Conservation (phyloP, 1,284 basidiomycete genomes). For the Rhodotorula sp. region DNA sequence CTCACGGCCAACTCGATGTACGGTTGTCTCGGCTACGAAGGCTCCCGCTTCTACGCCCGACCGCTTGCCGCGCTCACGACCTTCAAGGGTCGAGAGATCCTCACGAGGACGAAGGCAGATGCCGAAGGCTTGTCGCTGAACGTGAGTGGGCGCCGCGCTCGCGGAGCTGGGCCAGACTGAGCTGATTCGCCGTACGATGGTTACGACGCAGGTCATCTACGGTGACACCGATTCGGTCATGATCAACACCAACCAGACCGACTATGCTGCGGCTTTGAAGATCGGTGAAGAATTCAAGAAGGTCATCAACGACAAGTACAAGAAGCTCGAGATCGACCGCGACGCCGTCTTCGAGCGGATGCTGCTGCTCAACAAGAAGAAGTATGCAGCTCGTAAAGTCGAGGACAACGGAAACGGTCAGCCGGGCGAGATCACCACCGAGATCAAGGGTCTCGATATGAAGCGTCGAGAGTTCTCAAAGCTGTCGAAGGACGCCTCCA, state of each 20-base stretch:
- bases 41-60: conserved; percentile 94
- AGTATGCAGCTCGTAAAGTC: conserved; percentile 95
- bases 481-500: conserved; percentile 86
- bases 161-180: background rate
- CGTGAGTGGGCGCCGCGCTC: conserved; percentile 54
- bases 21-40: conserved; percentile 96
- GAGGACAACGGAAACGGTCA: conserved; percentile 63
- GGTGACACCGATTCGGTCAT: conserved; percentile 99
- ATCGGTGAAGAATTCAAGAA: conserved; percentile 93
- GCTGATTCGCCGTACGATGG: background rate
- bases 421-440: conserved; percentile 53
- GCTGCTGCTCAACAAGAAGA: conserved; percentile 95
- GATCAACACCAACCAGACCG: conserved; percentile 91
- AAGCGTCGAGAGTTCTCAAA: conserved; percentile 94
- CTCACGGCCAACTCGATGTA: conserved; percentile 99
- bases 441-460: conserved; percentile 98
- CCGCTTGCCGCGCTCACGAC: conserved; percentile 95
- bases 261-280: conserved; percentile 81
- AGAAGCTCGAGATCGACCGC: conserved; percentile 92
- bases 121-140: conserved; percentile 87
- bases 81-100: conserved; percentile 95
- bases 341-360: conserved; percentile 93
- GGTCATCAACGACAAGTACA: conserved; percentile 92
- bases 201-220: conserved; percentile 75
- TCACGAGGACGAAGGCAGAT: conserved; percentile 88